Base-by-base conservation (phyloP, 2,329 filamentous ascomycete species). In the Colletotrichum cordylinicola region DNA sequence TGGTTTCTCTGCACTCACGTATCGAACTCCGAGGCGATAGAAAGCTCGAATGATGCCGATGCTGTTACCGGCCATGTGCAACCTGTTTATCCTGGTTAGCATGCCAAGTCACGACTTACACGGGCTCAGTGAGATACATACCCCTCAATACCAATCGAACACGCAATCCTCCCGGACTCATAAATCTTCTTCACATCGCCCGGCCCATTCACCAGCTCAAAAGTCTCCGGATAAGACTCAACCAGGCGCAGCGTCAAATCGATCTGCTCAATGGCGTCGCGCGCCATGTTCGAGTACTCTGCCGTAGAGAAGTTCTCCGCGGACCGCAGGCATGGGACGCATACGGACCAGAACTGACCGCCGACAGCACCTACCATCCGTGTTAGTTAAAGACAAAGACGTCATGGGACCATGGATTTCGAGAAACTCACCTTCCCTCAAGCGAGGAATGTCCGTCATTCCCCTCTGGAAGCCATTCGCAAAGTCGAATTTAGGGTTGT, bases 141-240 rank as follows among this genome's bases (percentile, higher is more conserved):
- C 33, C 80, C 84, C 71, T 85, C 84, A 33, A 84, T 81, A 15
- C 83, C 83, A 55, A 85, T 84, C 1, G 81, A 82, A 61, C 83
- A 83, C 6, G 83, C 82, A 16, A 85, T 82, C 58, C 78, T 81
- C 4, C 82, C 82, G 1, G 76, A 72, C n/a, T 76, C 74, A 13
- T 83, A 84, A 4, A 81, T 77, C 5, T 65, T 31, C 37, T 79
- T 79, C 2, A 84, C 81, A 27, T 82, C 80, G 7, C 79, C 78
- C 2, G 83, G 80, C 13, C 77, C 79, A 16, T 72, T 77, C 8
- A 82, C 78, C 8, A 82, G 60, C 15, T 79, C 61, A 16, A 82
- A 79, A 1, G 75, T 78, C 35, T 80, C 75, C 0, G 80, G 79
- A 27, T 82, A 80, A 1, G 75, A 77, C 43, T 80, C 80, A 1